phyloP scores from a whole-genome alignment of 169 alveolate genomes.

The Plasmodium vivax region DNA sequence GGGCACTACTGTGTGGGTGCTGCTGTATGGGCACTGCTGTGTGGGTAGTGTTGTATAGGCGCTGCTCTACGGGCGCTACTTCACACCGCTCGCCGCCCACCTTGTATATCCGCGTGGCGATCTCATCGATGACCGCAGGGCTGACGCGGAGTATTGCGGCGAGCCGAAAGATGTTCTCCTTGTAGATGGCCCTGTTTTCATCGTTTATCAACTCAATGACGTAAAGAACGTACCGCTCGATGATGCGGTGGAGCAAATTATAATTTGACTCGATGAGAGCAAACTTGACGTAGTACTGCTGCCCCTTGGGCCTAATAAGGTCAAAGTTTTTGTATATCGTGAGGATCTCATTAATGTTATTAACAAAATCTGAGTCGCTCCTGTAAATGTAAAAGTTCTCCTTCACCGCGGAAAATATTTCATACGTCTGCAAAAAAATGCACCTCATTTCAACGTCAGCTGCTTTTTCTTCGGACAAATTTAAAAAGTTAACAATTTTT shows the following conservation, averaged over 20 bases:
- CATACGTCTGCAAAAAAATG: constrained; percentile 28
- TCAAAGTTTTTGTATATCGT: constrained; percentile 43
- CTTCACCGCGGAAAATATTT: constrained; percentile 13
- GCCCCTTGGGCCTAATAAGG: constrained; percentile 20
- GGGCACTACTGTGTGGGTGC: background rate
- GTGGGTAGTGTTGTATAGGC: background rate
- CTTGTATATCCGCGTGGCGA: constrained; percentile 47
- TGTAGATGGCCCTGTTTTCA: constrained; percentile 20
- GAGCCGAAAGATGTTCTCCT: constrained; percentile 29
- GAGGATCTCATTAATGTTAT: constrained; percentile 47
- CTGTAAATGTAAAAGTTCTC: constrained; percentile 61
- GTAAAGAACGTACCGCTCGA: constrained; percentile 58
- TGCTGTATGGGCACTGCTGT: background rate
- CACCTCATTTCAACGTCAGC: constrained; percentile 45
- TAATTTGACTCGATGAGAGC: constrained; percentile 28
- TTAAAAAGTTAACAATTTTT: constrained; percentile 66
- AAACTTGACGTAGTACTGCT: constrained; percentile 26
- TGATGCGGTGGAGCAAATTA: constrained; percentile 19
- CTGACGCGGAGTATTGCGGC: constrained; percentile 13
- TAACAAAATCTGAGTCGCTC: constrained; percentile 26
- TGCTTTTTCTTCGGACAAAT: constrained; percentile 50
- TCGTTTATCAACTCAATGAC: constrained; percentile 44
- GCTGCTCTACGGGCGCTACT: background rate
- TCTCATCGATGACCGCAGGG: background rate
- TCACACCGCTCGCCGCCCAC: background rate